Evolutionary conservation across 306 rosid species (phyloP), one percentile per base, ranked within the genome.

Genomic region (Sphenostylis stenocarpa): DNA sequence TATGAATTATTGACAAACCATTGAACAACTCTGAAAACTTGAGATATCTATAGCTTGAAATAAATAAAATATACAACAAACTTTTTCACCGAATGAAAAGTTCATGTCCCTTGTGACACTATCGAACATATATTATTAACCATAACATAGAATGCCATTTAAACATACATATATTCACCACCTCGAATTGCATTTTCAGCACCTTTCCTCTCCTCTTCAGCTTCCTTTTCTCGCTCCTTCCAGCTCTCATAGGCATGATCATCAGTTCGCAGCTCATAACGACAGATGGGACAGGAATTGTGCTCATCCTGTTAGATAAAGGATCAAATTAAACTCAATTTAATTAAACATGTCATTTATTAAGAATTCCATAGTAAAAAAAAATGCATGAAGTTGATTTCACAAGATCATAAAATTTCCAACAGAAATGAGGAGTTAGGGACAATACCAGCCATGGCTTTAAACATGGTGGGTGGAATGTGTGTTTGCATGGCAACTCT

Each of bases 401-500:
- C 20, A 24, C 4, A 34, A 55, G 7, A 24, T 43, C 61, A 82
- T 13, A 73, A 58, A 67, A 36, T 19, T 38, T 70, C 3, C 34
- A 23, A 62, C 33, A 60, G 58, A 53, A 69, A 16, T 13, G n/a
- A 48, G 64, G 21, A 64, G 43, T 45, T 49, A 43, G 48, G 57
- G 49, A 67, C 52, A 51, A 75, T 86, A 95, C 99, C 97, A 95
- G 97, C 99, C 99, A 95, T 4, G 99, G 97, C 86, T 91, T 92
- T 44, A 95, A 80, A 83, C 98, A 94, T 3, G 93, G 92, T 38
- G 97, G 99, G 82, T 95, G 99, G 85, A 90, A 95, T 0, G 88
- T 91, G 86, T 95, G 99, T 86, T 86, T 95, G 99, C 99, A 95
- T 61, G 99, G 99, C 81, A 95, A 70, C 85, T 92, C 99, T 76